Evolutionary conservation across 768 basidiomycete genomes (phyloP).

Genomic region (Podaxis pistillaris): DNA sequence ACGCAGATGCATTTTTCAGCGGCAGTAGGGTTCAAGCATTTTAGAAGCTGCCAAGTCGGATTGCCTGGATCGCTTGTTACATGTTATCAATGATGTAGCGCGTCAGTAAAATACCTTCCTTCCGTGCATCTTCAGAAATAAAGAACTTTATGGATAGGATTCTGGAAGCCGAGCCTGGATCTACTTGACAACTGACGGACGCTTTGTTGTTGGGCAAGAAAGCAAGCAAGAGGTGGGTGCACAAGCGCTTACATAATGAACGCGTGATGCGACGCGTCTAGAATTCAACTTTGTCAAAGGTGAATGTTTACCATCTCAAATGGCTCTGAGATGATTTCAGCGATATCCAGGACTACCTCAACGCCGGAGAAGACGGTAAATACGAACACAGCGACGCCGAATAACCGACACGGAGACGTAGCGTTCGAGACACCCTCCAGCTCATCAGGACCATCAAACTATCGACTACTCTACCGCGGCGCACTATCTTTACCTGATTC

Average conservation of each 20-base stretch:
- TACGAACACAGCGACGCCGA: background rate
- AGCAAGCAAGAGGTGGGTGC: no score
- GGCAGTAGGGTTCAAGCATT: no score
- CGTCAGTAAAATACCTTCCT: no score
- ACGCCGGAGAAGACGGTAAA: background rate
- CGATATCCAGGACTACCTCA: background rate
- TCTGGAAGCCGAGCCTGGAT: background rate
- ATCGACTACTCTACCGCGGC: conserved; percentile 74
- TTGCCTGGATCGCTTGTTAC: no score
- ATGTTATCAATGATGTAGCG: no score
- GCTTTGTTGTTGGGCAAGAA: background rate
- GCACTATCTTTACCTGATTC: conserved; percentile 75
- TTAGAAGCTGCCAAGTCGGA: no score
- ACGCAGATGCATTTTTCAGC: no score
- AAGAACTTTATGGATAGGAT: background rate
- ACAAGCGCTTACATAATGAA: background rate
- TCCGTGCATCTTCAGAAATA: no score
- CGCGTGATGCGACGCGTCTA: conserved; percentile 9
- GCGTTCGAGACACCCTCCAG: conserved; percentile 8
- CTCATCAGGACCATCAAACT: conserved; percentile 19
- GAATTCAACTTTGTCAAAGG: background rate
- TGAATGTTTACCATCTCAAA: background rate
- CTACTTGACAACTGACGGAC: background rate
- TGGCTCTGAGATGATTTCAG: conserved; percentile 2
- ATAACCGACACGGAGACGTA: background rate